Conservation (phyloP, 129 eudicot genomes). For the Helichrysum umbraculigerum region DNA sequence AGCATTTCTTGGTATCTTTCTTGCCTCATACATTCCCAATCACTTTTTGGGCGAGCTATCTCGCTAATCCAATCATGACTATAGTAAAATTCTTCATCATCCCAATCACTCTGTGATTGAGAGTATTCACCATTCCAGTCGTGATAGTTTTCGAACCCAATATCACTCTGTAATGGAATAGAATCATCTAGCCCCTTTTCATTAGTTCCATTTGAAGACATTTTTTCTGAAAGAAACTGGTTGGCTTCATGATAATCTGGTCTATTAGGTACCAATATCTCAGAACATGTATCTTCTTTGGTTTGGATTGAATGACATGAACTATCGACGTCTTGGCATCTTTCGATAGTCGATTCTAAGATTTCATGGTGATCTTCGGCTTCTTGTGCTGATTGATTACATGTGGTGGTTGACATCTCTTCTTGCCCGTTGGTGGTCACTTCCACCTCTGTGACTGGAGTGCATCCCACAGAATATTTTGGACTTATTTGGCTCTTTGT, state of each 20-base stretch:
- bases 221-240: slow-evolving; percentile 10
- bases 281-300: slow-evolving; percentile 22
- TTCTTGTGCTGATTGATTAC: slow-evolving; percentile 24
- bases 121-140: slow-evolving; percentile 51
- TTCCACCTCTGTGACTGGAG: slow-evolving; percentile 24
- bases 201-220: not conserved
- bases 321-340: slow-evolving; percentile 21
- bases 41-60: slow-evolving; percentile 69
- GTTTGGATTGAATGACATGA: slow-evolving; percentile 26
- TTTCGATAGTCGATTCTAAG: not conserved
- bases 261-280: not conserved
- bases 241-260: slow-evolving; percentile 24
- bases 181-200: not conserved
- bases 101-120: slow-evolving; percentile 51
- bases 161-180: not conserved
- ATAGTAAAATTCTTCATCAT: slow-evolving; percentile 40
- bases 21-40: slow-evolving; percentile 79
- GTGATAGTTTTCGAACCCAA: slow-evolving; percentile 28
- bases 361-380: slow-evolving; percentile 13
- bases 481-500: slow-evolving; percentile 13
- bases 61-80: slow-evolving; percentile 64
- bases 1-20: slow-evolving; percentile 79
- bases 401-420: not conserved
- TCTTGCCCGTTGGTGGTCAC: slow-evolving; percentile 11
- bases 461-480: slow-evolving; percentile 17